These are phyloP conservation scores for Bipolaris bicolor DNA, from an alignment of 2,329 filamentous ascomycete species.

Conservation along the genomic window DNA sequence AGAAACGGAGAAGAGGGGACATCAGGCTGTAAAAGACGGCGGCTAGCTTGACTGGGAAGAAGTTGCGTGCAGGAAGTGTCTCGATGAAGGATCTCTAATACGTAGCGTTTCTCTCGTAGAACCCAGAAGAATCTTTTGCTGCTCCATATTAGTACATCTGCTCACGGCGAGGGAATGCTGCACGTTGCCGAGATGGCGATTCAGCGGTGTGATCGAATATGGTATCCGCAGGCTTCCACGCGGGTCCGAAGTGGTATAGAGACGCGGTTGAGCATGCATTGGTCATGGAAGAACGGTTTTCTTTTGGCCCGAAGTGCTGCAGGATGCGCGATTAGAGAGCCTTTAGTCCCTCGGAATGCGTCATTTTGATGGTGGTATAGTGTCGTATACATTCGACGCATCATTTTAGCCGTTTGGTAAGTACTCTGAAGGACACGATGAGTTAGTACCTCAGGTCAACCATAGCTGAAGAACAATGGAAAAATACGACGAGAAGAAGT, in stretches of 20 bases:
- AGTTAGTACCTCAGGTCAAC: background rate
- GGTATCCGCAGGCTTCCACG: background rate
- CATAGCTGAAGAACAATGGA: background rate
- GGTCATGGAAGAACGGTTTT: background rate
- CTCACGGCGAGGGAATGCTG: background rate
- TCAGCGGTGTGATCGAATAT: background rate
- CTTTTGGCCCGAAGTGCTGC: background rate
- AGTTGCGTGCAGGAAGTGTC: background rate
- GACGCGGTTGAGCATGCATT: background rate
- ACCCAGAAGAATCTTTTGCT: background rate
- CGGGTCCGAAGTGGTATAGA: background rate
- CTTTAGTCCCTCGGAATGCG: background rate
- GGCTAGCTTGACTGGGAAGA: background rate
- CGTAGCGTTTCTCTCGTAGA: background rate
- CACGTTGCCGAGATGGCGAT: background rate
- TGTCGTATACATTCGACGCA: background rate
- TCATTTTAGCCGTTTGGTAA: conserved; percentile 1
- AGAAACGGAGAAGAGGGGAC: background rate
- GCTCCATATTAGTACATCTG: background rate
- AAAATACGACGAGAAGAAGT: background rate
- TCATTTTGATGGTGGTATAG: background rate
- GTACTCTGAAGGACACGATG: background rate
- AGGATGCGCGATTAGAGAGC: background rate
- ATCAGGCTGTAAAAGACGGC: background rate
- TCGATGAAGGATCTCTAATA: background rate